Percentiles rank a stretch among this genome's conserved stretches.
These are phyloP conservation scores for Calonectria leucothoes DNA, from an alignment of 2,329 filamentous ascomycete genomes.

Conservation along the genomic window DNA sequence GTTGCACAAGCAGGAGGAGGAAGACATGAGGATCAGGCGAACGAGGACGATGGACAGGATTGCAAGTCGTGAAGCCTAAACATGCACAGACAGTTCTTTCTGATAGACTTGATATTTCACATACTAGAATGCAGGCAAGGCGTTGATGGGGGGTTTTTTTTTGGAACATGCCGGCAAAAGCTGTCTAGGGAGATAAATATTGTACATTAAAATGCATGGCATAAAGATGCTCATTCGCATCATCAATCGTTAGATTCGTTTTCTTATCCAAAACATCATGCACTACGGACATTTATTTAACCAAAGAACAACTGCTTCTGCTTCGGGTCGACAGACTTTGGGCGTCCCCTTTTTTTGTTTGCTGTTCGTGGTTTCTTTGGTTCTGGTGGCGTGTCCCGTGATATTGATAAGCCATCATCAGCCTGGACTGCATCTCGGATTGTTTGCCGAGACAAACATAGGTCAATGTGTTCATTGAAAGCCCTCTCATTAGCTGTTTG, in stretches of 20 bases:
- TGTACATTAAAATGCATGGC: background rate
- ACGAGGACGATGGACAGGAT: constrained; percentile 43
- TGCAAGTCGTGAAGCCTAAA: constrained; percentile 37
- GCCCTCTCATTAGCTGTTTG: constrained; percentile 79
- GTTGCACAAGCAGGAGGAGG: constrained; percentile 45
- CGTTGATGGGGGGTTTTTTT: background rate
- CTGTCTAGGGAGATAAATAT: background rate
- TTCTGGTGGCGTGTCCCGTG: constrained; percentile 48
- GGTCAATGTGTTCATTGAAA: constrained; percentile 94
- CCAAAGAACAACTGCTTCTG: constrained; percentile 67
- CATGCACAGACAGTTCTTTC: background rate
- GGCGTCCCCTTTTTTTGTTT: constrained; percentile 55
- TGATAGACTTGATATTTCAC: background rate
- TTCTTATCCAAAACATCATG: background rate
- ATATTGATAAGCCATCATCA: constrained; percentile 48
- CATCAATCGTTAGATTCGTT: constrained; percentile 23
- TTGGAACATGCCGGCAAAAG: background rate
- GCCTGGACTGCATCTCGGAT: constrained; percentile 85
- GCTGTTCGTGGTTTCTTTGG: constrained; percentile 49
- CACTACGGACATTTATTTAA: constrained; percentile 35
- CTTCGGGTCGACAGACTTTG: constrained; percentile 52
- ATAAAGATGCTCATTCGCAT: background rate
- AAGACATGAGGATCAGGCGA: constrained; percentile 43
- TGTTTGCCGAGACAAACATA: constrained; percentile 86
- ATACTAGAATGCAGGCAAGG: constrained; percentile 8